These are phyloP conservation scores for Tricladium varicosporioides DNA, from an alignment of 2,329 filamentous ascomycete species.

Conservation along the genomic window DNA sequence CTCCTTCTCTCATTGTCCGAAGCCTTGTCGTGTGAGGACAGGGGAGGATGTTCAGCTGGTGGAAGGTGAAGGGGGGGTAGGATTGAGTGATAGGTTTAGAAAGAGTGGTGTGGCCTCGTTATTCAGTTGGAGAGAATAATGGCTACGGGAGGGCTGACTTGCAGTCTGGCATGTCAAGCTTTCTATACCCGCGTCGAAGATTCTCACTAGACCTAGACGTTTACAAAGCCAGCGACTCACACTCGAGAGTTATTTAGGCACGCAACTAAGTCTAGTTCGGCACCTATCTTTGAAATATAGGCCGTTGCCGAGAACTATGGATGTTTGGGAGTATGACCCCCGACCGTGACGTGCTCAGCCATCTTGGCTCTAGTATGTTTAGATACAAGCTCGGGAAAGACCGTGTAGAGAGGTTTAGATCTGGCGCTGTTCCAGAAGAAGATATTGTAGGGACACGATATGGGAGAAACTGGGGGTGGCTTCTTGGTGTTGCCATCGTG, in stretches of 20 bases:
- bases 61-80: not conserved
- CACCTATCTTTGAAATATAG: not conserved
- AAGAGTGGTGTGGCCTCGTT: not conserved
- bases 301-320: not conserved
- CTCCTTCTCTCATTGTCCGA: not conserved
- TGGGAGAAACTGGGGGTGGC: not conserved
- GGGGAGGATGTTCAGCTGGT: constrained; percentile 4
- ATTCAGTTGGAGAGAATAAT: constrained; percentile 3
- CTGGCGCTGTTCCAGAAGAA: not conserved
- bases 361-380: constrained; percentile 6
- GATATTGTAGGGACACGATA: not conserved
- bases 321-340: too few relatives aligned
- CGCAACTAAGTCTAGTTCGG: too few relatives aligned
- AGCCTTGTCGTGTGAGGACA: not conserved
- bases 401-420: not conserved
- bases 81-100: not conserved
- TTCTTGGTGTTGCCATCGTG: not conserved
- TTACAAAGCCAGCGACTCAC: not conserved
- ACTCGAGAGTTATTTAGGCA: not conserved
- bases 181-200: constrained; percentile 1
- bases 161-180: constrained; percentile 1
- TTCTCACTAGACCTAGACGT: constrained; percentile 7
- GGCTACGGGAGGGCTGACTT: constrained; percentile 2
- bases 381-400: not conserved
- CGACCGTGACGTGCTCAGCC: constrained; percentile 14